A percentile compares a stretch with the other conserved stretches of the same genome.
Conservation (phyloP, 768 basidiomycete genomes). For the Ramaria sp. region DNA sequence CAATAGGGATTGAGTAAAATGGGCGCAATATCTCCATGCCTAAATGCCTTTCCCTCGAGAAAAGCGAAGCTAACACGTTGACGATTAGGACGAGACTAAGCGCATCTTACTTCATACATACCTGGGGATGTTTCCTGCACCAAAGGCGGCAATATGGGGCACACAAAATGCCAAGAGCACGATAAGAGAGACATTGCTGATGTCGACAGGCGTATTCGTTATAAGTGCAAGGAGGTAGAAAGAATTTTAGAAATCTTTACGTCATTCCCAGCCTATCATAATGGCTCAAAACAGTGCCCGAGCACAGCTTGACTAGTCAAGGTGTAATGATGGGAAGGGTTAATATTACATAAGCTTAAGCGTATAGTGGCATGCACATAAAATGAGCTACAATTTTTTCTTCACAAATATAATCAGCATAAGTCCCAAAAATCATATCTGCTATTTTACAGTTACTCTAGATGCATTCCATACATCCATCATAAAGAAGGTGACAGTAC, state of each 20-base stretch:
- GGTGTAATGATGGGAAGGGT: too few relatives aligned
- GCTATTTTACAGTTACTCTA: background rate
- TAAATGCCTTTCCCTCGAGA: conserved; percentile 75
- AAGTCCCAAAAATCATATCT: background rate
- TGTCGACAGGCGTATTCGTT: too few relatives aligned
- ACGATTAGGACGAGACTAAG: conserved; percentile 1
- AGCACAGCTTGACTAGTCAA: too few relatives aligned
- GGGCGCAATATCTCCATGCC: conserved; percentile 81
- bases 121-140: conserved; percentile 82
- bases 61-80: conserved; percentile 52
- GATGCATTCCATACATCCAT: background rate
- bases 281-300: too few relatives aligned
- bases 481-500: background rate
- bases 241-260: too few relatives aligned
- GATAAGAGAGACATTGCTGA: conserved; percentile 28
- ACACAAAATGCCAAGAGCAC: conserved; percentile 42
- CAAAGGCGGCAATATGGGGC: conserved; percentile 60
- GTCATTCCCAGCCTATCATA: too few relatives aligned
- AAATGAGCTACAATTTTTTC: too few relatives aligned
- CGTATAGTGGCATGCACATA: too few relatives aligned
- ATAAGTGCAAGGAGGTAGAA: too few relatives aligned
- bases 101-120: conserved; percentile 16
- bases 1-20: too few relatives aligned
- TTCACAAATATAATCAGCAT: background rate
- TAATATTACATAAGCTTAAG: too few relatives aligned